Percentiles rank a stretch among this genome's conserved stretches.
phyloP scores from a whole-genome alignment of 768 basidiomycete species.

The Pisolithus tinctorius region DNA sequence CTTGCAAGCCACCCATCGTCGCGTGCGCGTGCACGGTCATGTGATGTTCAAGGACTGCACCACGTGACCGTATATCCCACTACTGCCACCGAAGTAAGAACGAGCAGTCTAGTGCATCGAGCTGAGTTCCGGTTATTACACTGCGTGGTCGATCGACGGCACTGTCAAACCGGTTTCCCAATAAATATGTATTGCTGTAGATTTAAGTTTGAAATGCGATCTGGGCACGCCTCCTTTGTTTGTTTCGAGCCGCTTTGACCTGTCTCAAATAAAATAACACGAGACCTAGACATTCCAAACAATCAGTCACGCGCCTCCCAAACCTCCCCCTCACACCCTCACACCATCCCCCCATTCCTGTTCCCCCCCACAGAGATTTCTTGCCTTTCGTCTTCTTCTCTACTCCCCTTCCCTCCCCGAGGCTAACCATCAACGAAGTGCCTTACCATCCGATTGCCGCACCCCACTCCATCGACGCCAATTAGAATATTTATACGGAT shows the following conservation, averaged over 20 bases:
- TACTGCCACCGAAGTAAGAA: background rate
- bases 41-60: constrained; percentile 8
- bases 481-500: too few species aligned
- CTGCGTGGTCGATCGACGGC: background rate
- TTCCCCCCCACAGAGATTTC: background rate
- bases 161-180: background rate
- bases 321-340: background rate
- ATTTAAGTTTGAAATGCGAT: background rate
- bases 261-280: background rate
- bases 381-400: too few species aligned
- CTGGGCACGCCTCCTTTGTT: background rate
- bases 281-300: background rate
- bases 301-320: background rate
- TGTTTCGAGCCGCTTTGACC: background rate
- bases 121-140: background rate
- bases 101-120: background rate
- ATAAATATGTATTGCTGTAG: background rate
- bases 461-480: too few species aligned
- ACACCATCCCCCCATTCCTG: background rate
- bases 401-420: background rate
- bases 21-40: constrained; percentile 4
- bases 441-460: too few species aligned
- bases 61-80: constrained; percentile 10
- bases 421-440: background rate
- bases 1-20: background rate